Evolutionary conservation across 306 rosid genomes (phyloP), one percentile per base, ranked within the genome.

Genomic region (Nissolia schottii): DNA sequence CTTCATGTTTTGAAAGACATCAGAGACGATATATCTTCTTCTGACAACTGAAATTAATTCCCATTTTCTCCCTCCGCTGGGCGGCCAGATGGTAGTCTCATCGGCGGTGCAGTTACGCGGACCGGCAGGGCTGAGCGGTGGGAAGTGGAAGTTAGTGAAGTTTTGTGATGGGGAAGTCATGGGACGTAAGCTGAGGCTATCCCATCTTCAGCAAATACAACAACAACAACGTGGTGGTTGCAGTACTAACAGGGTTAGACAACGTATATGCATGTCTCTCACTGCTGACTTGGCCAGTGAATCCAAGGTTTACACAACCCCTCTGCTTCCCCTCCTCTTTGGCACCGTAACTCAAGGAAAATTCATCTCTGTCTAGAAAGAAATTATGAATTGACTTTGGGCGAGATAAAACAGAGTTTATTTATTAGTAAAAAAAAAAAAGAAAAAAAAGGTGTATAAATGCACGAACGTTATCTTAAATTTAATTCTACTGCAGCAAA

Each of bases 261-360:
- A 62, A 12, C 69, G 15, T 51, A 68, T 73, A 38, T 67, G 55
- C 62, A 61, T 68, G 70, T 77, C 86, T 62, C 83, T 82, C 73
- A 55, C 80, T 2, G 41, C 86, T 37, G 74, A 77, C 4, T 46
- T 73, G 19, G 15, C 80, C 23, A 46, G 2, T 31, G 48, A 77
- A 77, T 67, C 82, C 49, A 77, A 82, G 86, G 86, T 82, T 65
- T 58, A 62, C 57, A 13, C 51, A 8, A 8, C 7, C n/a, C n/a
- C n/a, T n/a, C 27, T 22, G 7, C 16, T 67, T 31, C 40, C 19
- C 15, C 54, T 38, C n/a, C 63, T 24, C 45, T n/a, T 32, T 19
- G 19, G 19, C 18, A 46, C 19, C 1, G 3, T 3, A n/a, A 11
- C 29, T 6, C 4, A 25, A 12, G 3, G n/a, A 64, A 22, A 53